Conservation (phyloP, 2,329 filamentous ascomycete species). For the Zymoseptoria brevis region DNA sequence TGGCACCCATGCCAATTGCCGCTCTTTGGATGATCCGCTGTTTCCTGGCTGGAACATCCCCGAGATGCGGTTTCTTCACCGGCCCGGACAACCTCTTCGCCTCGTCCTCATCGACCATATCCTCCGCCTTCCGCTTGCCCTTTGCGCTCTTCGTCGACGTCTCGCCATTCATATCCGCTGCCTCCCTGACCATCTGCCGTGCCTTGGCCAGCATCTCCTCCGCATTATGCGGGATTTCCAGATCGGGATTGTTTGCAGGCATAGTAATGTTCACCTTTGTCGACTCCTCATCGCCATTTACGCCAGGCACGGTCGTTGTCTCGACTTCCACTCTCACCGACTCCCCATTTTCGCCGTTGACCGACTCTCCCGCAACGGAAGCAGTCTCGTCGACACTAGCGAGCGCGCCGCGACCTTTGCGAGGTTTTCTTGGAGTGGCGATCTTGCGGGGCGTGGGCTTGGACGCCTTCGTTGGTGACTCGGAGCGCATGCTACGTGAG, state of each 20-base stretch:
- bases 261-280: constrained; percentile 71
- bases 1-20: constrained; percentile 76
- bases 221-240: constrained; percentile 69
- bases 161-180: constrained; percentile 45
- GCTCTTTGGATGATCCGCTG: constrained; percentile 81
- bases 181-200: constrained; percentile 76
- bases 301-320: constrained; percentile 48
- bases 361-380: constrained; percentile 19
- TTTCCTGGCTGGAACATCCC: constrained; percentile 73
- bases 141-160: constrained; percentile 18
- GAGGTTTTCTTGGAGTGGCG: constrained; percentile 47
- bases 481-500: constrained; percentile 51
- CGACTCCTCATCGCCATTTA: constrained; percentile 57
- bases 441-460: constrained; percentile 40
- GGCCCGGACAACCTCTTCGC: constrained; percentile 34
- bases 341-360: constrained; percentile 11
- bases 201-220: constrained; percentile 74
- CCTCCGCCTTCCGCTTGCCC: constrained; percentile 66
- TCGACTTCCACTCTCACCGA: constrained; percentile 61
- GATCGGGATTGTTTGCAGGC: constrained; percentile 56
- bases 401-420: constrained; percentile 34
- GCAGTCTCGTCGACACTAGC: constrained; percentile 25
- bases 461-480: constrained; percentile 46
- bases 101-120: constrained; percentile 48
- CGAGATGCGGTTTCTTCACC: constrained; percentile 64